Evolutionary conservation across 805 yeast species (phyloP), one percentile per base, ranked within the genome.

Genomic region (Candida quercuum): DNA sequence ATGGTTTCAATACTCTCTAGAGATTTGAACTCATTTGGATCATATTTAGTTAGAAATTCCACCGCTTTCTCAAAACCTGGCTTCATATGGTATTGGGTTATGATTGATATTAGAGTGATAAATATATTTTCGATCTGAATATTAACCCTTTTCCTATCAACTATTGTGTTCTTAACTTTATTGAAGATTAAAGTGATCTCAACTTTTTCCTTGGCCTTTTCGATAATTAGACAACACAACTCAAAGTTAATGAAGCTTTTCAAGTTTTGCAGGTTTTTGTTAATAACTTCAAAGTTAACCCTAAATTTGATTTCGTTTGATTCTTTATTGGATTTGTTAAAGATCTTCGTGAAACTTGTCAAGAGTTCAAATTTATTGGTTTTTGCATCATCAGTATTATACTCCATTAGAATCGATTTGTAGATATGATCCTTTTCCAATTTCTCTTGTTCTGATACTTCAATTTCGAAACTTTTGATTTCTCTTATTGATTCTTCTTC

Each of bases 31-130:
- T 52, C 56, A 14, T 59, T 66, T 27, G 95, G 91, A 42, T 83
- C 79, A 51, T 88, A 91, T 26, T 76, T 72, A 38, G 77, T 72
- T 40, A 91, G 63, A 37, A 88, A 74, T 1, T 61, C 64, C 36
- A 89, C 66, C 0, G 98, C 97, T 48, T 78, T 82, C 28, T 78
- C 79, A 56, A 93, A 93, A 0, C 97, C 98, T 0, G 78, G 78
- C 44, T 74, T 72, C n/a, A 93, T 69, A 59, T 93, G 98, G n/a
- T 74, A 66, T 14, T 69, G 69, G 11, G 89, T 83, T 13, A 91
- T 64, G 6, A 75, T 64, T 2, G 71, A 72, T 7, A 91, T 60
- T 35, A 84, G 71, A 25, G 73, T 75, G 14, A 80, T 77, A 53
- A 87, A 91, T 2, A 88, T 67, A n/a, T 72, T 74, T 52, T 79